Percentiles rank a stretch among this genome's conserved stretches.
Conservation (phyloP, 2,329 filamentous ascomycete genomes). For the Seiridium unicorne region DNA sequence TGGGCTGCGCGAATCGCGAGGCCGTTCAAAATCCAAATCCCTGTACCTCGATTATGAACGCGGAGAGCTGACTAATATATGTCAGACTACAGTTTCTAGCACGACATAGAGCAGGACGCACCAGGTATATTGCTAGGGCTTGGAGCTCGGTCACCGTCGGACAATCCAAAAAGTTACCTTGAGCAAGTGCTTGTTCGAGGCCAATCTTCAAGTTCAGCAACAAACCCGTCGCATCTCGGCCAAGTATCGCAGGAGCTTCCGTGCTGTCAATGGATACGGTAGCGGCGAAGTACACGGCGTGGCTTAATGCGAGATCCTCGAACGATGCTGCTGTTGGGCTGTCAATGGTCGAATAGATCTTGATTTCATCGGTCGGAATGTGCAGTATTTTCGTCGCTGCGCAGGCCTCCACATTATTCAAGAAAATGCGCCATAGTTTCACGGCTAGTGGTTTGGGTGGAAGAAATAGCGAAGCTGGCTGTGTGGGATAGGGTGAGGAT, state of each 20-base stretch:
- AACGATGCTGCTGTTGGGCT: constrained; percentile 14
- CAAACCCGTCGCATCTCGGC: constrained; percentile 11
- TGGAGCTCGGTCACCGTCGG: background rate
- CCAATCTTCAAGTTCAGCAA: background rate
- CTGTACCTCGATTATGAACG: constrained; percentile 1
- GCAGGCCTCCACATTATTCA: constrained; percentile 16
- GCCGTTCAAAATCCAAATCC: constrained; percentile 19
- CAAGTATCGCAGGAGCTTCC: background rate
- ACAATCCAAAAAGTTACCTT: background rate
- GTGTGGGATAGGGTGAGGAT: background rate
- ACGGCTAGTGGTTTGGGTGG: background rate
- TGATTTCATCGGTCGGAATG: constrained; percentile 23
- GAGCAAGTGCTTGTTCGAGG: background rate
- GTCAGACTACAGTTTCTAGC: background rate
- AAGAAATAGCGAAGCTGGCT: background rate
- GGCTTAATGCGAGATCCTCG: constrained; percentile 12
- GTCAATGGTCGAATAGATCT: constrained; percentile 26
- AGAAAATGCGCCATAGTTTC: background rate
- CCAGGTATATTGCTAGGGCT: background rate
- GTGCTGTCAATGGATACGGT: background rate
- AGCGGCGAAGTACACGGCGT: background rate
- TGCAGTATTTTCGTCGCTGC: constrained; percentile 27
- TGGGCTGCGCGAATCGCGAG: constrained; percentile 25
- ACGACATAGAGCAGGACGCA: background rate
- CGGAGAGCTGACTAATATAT: background rate